Evolutionary conservation across 257 asterid genomes (phyloP), one percentile per base, ranked within the genome.

Genomic region (Vinca minor): DNA sequence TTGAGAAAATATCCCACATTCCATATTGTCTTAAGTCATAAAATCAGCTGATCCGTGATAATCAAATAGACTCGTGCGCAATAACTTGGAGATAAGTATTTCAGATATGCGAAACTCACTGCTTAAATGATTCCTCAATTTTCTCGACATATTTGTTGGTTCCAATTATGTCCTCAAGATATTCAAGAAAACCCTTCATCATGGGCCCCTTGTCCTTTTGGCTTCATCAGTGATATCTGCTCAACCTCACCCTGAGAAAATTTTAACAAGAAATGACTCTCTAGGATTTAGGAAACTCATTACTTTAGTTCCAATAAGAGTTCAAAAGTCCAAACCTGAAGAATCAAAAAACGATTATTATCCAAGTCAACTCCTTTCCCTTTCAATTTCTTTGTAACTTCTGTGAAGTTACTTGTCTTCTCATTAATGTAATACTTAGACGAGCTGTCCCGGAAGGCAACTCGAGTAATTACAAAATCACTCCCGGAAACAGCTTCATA

Each of bases 161-260:
- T 75, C 99, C 97, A 70, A 93, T 89, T 63, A 93, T 93, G 76
- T 93, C 99, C 84, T 93, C 97, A 13, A 93, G 89, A 79, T 93
- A 93, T 83, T 93, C 99, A 8, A 89, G 96, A 81, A 93, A 93
- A 47, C 99, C n/a, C 97, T 77, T 93, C 99, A 75, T 93, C 99
- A 62, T 93, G 99, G 59, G 99, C 88, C 29, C 99, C 98, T 71
- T 89, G 97, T 73, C 92, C 95, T 79, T 83, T 93, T 42, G 99
- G 97, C 81, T 87, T 93, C 99, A 93, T 93, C 65, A 93, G 79
- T 28, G 98, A 93, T 70, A 93, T 93, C 76, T 93, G 98, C 74
- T 93, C 99, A 46, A 93, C 99, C 83, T 93, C 99, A 21, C 99
- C 99, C 99, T 93, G 80, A 65, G 63, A 65, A 80, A 74, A 82